Evolutionary conservation across 805 yeast species (phyloP).

Genomic region (Cyberlindnera xylosilytica): DNA sequence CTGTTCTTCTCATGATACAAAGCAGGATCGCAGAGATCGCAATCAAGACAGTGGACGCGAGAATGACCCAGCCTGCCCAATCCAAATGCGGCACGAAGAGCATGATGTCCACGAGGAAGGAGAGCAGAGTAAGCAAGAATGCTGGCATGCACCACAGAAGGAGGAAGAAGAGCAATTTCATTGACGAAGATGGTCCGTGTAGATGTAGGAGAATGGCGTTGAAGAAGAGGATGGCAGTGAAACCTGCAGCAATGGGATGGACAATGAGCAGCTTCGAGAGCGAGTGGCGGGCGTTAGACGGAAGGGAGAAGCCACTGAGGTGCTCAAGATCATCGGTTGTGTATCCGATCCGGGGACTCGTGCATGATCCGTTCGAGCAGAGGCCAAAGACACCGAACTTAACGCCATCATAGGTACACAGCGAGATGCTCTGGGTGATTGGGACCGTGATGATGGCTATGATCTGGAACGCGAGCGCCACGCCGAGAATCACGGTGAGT

Average conservation of each 20-base stretch:
- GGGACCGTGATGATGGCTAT: conserved; percentile 63
- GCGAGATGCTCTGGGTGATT: conserved; percentile 42
- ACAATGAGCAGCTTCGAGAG: conserved; percentile 61
- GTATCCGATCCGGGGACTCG: conserved; percentile 43
- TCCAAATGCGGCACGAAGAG: conserved; percentile 71
- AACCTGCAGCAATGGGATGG: conserved; percentile 61
- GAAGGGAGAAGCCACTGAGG: conserved; percentile 43
- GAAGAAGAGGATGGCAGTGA: conserved; percentile 45
- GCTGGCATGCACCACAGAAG: conserved; percentile 63
- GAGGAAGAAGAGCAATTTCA: conserved; percentile 46
- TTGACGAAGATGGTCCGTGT: conserved; percentile 32
- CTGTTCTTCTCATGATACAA: conserved; percentile 71
- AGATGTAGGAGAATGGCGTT: conserved; percentile 39
- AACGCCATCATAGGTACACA: conserved; percentile 48
- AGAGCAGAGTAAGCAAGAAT: conserved; percentile 64
- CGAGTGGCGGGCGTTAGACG: conserved; percentile 55
- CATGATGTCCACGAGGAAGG: conserved; percentile 78
- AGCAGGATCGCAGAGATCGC: conserved; percentile 62
- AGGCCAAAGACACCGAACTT: conserved; percentile 71
- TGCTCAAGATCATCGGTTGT: conserved; percentile 30
- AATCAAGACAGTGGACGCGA: conserved; percentile 63
- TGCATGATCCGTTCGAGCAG: conserved; percentile 43
- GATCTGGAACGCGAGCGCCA: conserved; percentile 56
- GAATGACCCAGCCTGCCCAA: conserved; percentile 84
- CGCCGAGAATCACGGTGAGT: conserved; percentile 36